Conservation (phyloP, 2,329 filamentous ascomycete species). For the Ophiocordyceps camponoti-leonardi region DNA sequence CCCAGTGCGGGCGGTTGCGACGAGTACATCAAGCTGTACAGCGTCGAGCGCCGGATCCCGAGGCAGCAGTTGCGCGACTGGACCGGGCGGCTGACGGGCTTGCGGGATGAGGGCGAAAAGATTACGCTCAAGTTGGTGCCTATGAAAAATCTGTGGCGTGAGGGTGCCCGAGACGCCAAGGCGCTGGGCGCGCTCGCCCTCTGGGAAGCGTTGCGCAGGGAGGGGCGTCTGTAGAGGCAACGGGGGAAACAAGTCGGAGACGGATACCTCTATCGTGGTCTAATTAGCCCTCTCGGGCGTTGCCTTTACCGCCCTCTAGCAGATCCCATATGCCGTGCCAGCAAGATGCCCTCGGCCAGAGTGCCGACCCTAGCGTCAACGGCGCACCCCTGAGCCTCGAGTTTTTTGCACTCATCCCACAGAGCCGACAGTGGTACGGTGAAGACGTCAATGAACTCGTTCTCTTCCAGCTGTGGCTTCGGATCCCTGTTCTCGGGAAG, state of each 20-base stretch:
- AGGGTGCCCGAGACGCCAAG: conserved; percentile 40
- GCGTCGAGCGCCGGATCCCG: conserved; percentile 34
- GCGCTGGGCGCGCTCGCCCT: conserved; percentile 40
- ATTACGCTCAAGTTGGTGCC: conserved; percentile 43
- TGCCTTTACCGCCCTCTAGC: background rate
- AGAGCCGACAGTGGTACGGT: conserved; percentile 45
- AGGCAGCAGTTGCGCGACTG: conserved; percentile 32
- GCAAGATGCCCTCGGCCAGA: conserved; percentile 60
- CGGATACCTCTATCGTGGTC: background rate
- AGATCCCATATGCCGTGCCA: conserved; percentile 23
- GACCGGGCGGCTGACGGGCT: conserved; percentile 38
- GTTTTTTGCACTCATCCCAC: conserved; percentile 46
- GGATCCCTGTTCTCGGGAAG: conserved; percentile 52
- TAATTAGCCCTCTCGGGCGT: background rate
- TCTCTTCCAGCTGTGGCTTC: conserved; percentile 55
- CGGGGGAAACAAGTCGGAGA: background rate
- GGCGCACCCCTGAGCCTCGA: conserved; percentile 56
- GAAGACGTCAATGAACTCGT: conserved; percentile 71
- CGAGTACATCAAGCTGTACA: conserved; percentile 41
- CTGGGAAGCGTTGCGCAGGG: conserved; percentile 36
- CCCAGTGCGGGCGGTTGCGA: conserved; percentile 43
- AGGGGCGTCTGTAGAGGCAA: conserved; percentile 19
- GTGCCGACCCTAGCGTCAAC: conserved; percentile 68
- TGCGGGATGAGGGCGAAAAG: conserved; percentile 40
- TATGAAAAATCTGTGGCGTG: conserved; percentile 38